These are phyloP conservation scores for Arthrobotrys pseudoclavata DNA, from an alignment of 2,329 filamentous ascomycete genomes.

Conservation along the genomic window DNA sequence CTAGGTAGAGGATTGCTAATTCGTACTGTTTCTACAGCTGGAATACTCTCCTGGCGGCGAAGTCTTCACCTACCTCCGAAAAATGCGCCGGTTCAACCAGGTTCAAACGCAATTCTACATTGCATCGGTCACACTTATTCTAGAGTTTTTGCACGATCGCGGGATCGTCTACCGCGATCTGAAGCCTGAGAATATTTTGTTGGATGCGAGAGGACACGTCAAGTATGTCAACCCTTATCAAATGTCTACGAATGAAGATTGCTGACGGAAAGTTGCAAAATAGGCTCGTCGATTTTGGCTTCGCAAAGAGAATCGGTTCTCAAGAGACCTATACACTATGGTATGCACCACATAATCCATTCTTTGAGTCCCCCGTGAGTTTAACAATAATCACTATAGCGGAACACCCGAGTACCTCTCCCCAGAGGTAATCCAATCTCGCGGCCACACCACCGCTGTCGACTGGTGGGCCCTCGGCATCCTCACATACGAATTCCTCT, in stretches of 20 bases:
- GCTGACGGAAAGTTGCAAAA: background rate
- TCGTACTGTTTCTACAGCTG: slow-evolving; percentile 53
- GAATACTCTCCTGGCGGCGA: slow-evolving; percentile 73
- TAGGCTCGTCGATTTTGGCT: slow-evolving; percentile 86
- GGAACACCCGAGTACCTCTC: slow-evolving; percentile 87
- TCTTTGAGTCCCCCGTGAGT: background rate
- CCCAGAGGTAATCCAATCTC: slow-evolving; percentile 86
- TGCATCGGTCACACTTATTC: slow-evolving; percentile 83
- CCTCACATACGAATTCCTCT: slow-evolving; percentile 85
- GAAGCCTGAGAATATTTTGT: slow-evolving; percentile 85
- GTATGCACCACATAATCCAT: slow-evolving; percentile 8
- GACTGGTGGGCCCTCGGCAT: slow-evolving; percentile 92
- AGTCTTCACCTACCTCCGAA: slow-evolving; percentile 84
- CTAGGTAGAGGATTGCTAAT: background rate
- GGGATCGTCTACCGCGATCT: slow-evolving; percentile 84
- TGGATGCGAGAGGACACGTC: slow-evolving; percentile 82
- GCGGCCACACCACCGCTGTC: slow-evolving; percentile 80
- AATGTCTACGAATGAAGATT: background rate
- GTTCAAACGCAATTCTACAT: slow-evolving; percentile 83
- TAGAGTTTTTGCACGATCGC: slow-evolving; percentile 83
- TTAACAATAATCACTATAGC: slow-evolving; percentile 44
- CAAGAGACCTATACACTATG: slow-evolving; percentile 85
- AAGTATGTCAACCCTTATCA: slow-evolving; percentile 14
- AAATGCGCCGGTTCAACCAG: slow-evolving; percentile 83
- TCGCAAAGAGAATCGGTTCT: slow-evolving; percentile 81